Evolutionary conservation across 257 asterid species (phyloP), one percentile per base, ranked within the genome.

Genomic region (Solanum dulcamara): DNA sequence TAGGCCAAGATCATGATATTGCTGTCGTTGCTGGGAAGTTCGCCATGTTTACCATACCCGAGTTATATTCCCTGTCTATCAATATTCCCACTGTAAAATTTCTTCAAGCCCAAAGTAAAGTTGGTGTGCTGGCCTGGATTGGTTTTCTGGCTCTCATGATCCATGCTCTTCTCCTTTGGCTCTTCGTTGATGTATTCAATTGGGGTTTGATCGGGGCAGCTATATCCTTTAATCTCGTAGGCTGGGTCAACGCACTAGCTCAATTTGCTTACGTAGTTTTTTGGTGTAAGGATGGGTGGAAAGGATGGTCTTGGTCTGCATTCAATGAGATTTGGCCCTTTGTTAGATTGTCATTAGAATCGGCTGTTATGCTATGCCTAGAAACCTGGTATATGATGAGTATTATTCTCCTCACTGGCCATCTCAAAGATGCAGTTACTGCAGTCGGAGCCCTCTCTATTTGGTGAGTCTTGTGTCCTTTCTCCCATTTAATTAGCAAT

Each of bases 281-380:
- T 40, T 93, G 97, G 95, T 94, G 99, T 83, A 90, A 89, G 89
- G 99, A 96, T 20, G 97, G 98, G 17, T 96, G 99, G 99, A 93
- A 82, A 48, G 99, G 98, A 33, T 92, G 93, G 87, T 93, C 98
- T 2, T 28, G 85, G 88, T 57, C 88, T 2, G 96, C 97, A 0
- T 94, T 96, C 79, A 84, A 84, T 30, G 98, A 96, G 35, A 92
- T 96, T 0, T 90, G 98, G 96, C 90, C 92, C 1, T 96, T 96
- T 80, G 96, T 94, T 64, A 90, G 94, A 90, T 93, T 96, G 7
- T 96, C 99, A 1, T 81, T 96, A 30, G 99, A 97, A 3, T 94
- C 98, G n/a, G 98, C 99, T 35, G 90, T 94, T 50, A 96, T 96
- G 99, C 64, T 94, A 79, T 96, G 98, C 89, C 85, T 96, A 42